phyloP scores from a whole-genome alignment of 2,329 filamentous ascomycete genomes.

The Colletotrichum sp. region DNA sequence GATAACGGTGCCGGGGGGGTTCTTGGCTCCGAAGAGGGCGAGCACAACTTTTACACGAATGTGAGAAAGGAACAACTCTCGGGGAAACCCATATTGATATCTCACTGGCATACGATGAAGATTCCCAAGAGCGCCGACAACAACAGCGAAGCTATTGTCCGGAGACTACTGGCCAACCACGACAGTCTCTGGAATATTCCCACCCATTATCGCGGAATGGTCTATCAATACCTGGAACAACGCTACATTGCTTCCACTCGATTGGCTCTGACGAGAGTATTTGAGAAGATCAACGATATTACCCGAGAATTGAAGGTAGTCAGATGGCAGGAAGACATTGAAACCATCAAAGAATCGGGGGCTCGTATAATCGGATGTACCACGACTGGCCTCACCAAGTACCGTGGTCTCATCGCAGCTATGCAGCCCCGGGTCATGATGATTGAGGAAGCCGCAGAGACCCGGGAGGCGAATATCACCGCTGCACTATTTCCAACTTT shows the following conservation, averaged over 20 bases:
- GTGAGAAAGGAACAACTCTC: constrained; percentile 57
- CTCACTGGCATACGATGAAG: not conserved
- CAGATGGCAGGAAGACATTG: constrained; percentile 63
- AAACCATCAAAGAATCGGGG: constrained; percentile 36
- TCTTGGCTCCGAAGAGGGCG: not conserved
- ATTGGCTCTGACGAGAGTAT: constrained; percentile 51
- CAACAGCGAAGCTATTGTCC: not conserved
- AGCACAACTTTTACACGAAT: not conserved
- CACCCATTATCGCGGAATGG: constrained; percentile 57
- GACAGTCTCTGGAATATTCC: constrained; percentile 68
- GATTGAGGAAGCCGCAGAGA: constrained; percentile 83
- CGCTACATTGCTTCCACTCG: constrained; percentile 54
- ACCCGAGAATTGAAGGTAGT: constrained; percentile 60
- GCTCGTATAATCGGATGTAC: constrained; percentile 69
- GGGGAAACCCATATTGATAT: constrained; percentile 43
- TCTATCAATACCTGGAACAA: constrained; percentile 71
- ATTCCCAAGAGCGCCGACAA: not conserved
- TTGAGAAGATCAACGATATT: constrained; percentile 53
- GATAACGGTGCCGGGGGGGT: not conserved
- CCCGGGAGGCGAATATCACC: constrained; percentile 66
- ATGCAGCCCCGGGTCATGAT: constrained; percentile 72
- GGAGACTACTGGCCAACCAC: constrained; percentile 15
- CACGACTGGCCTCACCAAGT: constrained; percentile 82
- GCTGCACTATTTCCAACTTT: constrained; percentile 57
- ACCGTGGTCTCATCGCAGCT: constrained; percentile 71